Conservation (phyloP, 2,329 filamentous ascomycete genomes). For the Aspergillus sp. region DNA sequence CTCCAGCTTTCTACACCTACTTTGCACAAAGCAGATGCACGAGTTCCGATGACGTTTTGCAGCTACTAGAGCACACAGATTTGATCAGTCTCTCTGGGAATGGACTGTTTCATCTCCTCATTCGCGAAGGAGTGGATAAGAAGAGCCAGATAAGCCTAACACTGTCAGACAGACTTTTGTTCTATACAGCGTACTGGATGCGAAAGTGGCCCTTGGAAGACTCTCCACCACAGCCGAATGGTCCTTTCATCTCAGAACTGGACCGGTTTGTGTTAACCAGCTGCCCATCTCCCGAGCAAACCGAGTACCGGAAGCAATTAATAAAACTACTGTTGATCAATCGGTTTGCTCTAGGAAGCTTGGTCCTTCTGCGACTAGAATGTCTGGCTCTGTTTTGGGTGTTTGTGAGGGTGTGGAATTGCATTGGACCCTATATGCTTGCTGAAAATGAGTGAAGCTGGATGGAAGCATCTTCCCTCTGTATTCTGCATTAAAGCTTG, state of each 20-base stretch:
- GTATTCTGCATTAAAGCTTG: too few species aligned
- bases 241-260: background rate
- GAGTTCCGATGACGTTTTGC: background rate
- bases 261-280: background rate
- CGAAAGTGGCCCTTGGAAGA: background rate
- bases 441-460: too few species aligned
- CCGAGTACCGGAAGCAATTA: background rate
- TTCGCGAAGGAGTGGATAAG: too few species aligned
- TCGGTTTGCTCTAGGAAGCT: background rate
- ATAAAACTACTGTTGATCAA: background rate
- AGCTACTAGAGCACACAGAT: background rate
- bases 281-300: background rate
- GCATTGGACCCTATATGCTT: too few species aligned
- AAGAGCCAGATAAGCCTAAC: too few species aligned
- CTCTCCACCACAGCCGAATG: background rate
- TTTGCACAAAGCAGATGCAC: background rate
- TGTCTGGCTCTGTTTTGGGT: background rate
- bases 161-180: too few species aligned
- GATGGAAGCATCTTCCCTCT: too few species aligned
- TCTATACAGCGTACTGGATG: background rate
- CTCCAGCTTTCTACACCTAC: background rate
- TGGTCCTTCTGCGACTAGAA: background rate
- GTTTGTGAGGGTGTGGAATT: background rate
- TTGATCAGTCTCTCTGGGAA: too few species aligned
- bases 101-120: too few species aligned